Evolutionary conservation across 176 grass and related monocot genomes (phyloP), one percentile per base, ranked within the genome.

Genomic region (Carex cristatella): DNA sequence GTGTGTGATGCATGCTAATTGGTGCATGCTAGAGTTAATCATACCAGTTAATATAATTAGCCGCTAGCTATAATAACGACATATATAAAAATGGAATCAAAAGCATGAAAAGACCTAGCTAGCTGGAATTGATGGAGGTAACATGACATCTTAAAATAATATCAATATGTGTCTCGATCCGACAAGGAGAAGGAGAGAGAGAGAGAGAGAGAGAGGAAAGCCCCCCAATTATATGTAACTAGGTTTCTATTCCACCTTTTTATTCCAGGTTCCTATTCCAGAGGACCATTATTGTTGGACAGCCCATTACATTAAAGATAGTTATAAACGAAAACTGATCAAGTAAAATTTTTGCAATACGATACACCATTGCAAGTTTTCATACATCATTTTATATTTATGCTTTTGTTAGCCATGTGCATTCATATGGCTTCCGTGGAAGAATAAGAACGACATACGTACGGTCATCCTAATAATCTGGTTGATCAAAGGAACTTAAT

Each of bases 41-140:
- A 46, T 55, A 69, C 48, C 51, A 83, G 48, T 69, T 64, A 56
- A 83, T 68, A 19, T 67, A 62, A 83, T 53, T 5, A 53, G 40
- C 69, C 27, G 62, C 62, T 27, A 68, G 62, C 62, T 27, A 68
- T 54, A 66, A 54, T 83, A 83, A 66, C 19, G 81, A 83, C 81
- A 83, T 69, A 32, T 63, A 23, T 23, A 23, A 68, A 83, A 83
- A 53, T 53, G 81, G 79, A 66, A 83, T 69, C 61, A 83, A 68
- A 32, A 65, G 62, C 44, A 80, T 33, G n/a, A 83, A 46, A 81
- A 55, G 81, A 83, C 38, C 51, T 14, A 67, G 81, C 51, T 14
- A 67, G 81, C 81, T 68, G 81, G 62, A 83, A 65, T 18, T 68
- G 37, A 68, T 81, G 42, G 81, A 67, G 81, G 61, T 83, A 83